Evolutionary conservation across 2,329 filamentous ascomycete genomes (phyloP).

Genomic region (Dryadomyces quercus-mongolicae): DNA sequence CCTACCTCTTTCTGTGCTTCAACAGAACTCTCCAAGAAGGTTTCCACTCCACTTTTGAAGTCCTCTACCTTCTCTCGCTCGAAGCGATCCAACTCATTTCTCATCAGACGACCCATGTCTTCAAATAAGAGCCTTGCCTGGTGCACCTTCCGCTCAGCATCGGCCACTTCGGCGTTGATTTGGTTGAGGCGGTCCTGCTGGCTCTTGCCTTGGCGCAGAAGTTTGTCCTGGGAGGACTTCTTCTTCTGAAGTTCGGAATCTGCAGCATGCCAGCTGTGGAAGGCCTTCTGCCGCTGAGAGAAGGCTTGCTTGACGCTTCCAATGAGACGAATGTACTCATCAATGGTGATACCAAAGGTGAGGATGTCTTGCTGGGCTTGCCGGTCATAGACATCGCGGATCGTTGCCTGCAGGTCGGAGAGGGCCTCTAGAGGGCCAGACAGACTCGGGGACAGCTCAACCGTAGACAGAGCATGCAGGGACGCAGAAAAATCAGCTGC

Average conservation of each 20-base stretch:
- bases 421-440: slow-evolving; percentile 83
- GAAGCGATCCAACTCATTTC: slow-evolving; percentile 81
- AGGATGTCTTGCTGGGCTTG: slow-evolving; percentile 95
- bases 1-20: slow-evolving; percentile 94
- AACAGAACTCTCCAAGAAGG: slow-evolving; percentile 90
- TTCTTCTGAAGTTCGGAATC: slow-evolving; percentile 87
- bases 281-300: slow-evolving; percentile 83
- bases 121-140: slow-evolving; percentile 85
- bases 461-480: slow-evolving; percentile 80
- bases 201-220: slow-evolving; percentile 86
- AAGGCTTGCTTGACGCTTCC: slow-evolving; percentile 93
- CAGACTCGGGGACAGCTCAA: slow-evolving; percentile 80
- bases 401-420: slow-evolving; percentile 86
- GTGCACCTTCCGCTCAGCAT: slow-evolving; percentile 86
- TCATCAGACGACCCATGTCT: slow-evolving; percentile 93
- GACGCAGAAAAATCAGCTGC: slow-evolving; percentile 89
- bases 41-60: slow-evolving; percentile 96
- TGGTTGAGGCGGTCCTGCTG: slow-evolving; percentile 94
- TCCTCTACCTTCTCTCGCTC: slow-evolving; percentile 97
- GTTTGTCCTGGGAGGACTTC: slow-evolving; percentile 79
- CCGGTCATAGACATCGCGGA: slow-evolving; percentile 88
- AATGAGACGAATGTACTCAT: slow-evolving; percentile 95
- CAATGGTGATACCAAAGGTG: slow-evolving; percentile 92
- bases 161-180: slow-evolving; percentile 83
- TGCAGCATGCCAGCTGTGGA: slow-evolving; percentile 84